These are phyloP conservation scores for Thuidium tamariscinum DNA, from an alignment of 225 moss, liverwort and hornwort species.

Conservation along the genomic window DNA sequence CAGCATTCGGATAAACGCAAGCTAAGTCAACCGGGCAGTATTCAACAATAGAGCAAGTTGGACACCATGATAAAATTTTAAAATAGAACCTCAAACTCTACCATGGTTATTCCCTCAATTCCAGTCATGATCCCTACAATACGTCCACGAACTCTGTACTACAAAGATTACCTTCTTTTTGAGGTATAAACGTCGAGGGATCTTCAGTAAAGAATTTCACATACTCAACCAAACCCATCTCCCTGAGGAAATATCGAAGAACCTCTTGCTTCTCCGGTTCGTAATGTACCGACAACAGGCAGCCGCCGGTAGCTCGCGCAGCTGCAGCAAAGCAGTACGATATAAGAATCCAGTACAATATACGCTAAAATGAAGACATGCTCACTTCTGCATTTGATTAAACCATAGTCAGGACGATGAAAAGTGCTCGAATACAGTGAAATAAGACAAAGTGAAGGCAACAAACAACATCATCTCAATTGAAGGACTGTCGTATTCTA, in stretches of 20 bases:
- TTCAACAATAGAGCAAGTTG: not conserved
- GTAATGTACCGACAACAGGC: conserved; percentile 46
- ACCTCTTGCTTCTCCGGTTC: conserved; percentile 48
- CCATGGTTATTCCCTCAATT: not conserved
- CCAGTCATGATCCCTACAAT: not conserved
- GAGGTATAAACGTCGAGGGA: conserved; percentile 40
- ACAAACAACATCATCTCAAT: not conserved
- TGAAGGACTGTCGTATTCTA: not conserved
- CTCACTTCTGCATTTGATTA: not conserved
- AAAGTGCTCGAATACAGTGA: not conserved
- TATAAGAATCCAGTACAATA: not conserved
- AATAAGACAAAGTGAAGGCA: not conserved
- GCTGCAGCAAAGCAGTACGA: conserved; percentile 33
- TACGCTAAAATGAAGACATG: not conserved
- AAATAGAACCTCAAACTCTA: not conserved
- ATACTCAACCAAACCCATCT: conserved; percentile 38
- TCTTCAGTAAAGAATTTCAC: conserved; percentile 53
- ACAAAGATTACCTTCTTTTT: conserved; percentile 34
- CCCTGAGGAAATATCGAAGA: conserved; percentile 38
- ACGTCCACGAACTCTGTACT: not conserved
- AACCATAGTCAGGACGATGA: not conserved
- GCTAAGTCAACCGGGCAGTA: not conserved
- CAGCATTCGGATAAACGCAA: not conserved
- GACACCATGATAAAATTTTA: not conserved
- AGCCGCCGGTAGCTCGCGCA: conserved; percentile 45